Base-by-base conservation (phyloP, 805 yeast species). In the Pichia eremophila region DNA sequence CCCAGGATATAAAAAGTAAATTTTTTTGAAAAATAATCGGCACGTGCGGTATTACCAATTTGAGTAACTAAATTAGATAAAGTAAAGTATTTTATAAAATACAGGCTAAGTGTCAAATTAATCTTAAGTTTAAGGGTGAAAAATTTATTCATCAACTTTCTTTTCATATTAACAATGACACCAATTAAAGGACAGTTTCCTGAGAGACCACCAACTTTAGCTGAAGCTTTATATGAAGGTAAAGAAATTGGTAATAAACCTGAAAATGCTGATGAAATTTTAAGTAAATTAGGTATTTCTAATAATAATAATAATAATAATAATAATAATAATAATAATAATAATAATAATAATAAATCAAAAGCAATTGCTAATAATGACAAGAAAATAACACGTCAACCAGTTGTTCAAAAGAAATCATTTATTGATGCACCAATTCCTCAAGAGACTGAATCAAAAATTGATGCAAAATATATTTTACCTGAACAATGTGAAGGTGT, bases 401-500 rank as follows among this genome's bases (percentile, higher is more conserved):
- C 48, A 12, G 50, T 48, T 36, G 37, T 18, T 1, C 55, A 52
- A 40, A 31, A 47, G 7, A 43, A 46, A 28, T 47, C 43, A 2
- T 40, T 36, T 38, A 48, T 52, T 3, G 44, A 40, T 25, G 17
- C 41, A 15, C 87, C 89, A 8, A 62, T 85, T 46, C 75, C 79
- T 49, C 63, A 57, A 0, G 66, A 71, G 35, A 73, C 72, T 0
- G 74, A 78, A 15, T 70, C 87, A 11, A 75, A 75, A 1, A 75
- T 85, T 37, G 66, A 63, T 41, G 67, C 78, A 36, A 57, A 75
- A 0, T 61, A 64, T 2, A 67, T 85, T 44, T 68, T 67, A 8
- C 90, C 90, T 1, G 77, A 74, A 31, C 69, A 71, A 39, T 70
- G 83, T 1, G 75, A 77, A 40, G 85, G 85, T 11, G 77, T 82